These are phyloP conservation scores for Neocallimastix lanati DNA, from an alignment of 192 early-diverging fungal genomes.

Conservation along the genomic window DNA sequence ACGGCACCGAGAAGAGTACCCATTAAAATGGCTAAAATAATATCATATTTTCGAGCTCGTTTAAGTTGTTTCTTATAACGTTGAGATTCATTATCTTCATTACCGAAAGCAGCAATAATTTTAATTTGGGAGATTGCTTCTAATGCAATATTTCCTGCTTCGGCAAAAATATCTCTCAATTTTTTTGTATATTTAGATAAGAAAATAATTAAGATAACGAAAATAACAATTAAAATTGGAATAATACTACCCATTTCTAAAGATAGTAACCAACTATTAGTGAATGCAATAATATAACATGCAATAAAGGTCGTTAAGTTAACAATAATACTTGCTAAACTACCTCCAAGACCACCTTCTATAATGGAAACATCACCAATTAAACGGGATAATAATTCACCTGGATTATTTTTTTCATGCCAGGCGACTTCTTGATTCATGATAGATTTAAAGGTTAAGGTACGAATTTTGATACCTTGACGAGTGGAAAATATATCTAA, in stretches of 20 bases:
- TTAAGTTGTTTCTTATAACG: conserved; percentile 27
- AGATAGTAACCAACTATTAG: not conserved
- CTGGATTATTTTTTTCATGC: not conserved
- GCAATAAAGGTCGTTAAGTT: not conserved
- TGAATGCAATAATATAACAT: not conserved
- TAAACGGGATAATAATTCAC: not conserved
- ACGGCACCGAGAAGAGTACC: not conserved
- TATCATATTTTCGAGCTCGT: not conserved
- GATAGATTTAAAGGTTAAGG: not conserved
- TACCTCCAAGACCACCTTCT: not conserved
- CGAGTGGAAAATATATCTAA: not conserved
- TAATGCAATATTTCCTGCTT: conserved; percentile 67
- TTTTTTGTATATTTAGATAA: conserved; percentile 18
- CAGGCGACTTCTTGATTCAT: not conserved
- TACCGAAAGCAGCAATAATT: conserved; percentile 76
- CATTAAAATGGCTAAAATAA: not conserved
- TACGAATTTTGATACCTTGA: not conserved
- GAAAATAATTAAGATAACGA: conserved; percentile 26
- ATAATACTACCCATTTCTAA: not conserved
- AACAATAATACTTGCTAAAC: not conserved
- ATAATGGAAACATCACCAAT: not conserved
- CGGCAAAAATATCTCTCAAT: conserved; percentile 53
- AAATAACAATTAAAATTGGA: not conserved
- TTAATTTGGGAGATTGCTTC: conserved; percentile 66
- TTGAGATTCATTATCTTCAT: conserved; percentile 44